Base-by-base conservation (phyloP, 345 rosid species). In the Isatis tinctoria region DNA sequence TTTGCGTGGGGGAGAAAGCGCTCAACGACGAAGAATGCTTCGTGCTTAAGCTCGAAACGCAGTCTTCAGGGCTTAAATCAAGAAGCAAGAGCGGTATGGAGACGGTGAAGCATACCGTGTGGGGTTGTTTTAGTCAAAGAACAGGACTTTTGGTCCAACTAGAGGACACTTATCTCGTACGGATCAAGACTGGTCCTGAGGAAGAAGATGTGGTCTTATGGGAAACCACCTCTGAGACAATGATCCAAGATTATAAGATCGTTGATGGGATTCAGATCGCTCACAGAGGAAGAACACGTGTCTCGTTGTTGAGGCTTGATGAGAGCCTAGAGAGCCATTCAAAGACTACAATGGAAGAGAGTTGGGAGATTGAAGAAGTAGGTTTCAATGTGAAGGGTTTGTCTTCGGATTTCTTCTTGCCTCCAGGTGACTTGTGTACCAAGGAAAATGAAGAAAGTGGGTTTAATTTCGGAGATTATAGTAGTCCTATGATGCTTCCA, bases 101-200 rank as follows among this genome's bases (percentile, higher is more conserved):
- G 65, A 90, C 91, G 17, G 81, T 89, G 17, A 79, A 86, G 65
- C 96, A 89, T 85, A 85, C 96, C 0, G 74, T 95, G 2, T 87
- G 90, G 96, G 99, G 99, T 2, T 83, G 84, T 75, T 95, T 95
- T 75, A 87, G 97, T 75, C 99, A 95, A 74, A 84, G 85, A 84
- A 90, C 93, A 32, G 99, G 99, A n/a, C 84, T 92, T 28, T 43
- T 95, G 13, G 85, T 87, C 59, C 92, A 83, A 17, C 62, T 95
- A 35, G 91, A 95, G 24, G 99, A 95, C 51, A 83, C 88, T 39
- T 89, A 88, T 58, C 81, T 90, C 8, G 82, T 95, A 8, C 69
- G 88, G 52, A 85, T 92, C 62, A 84, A 82, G 68, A 52, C 90
- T 22, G 51, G 84, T 5, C 65, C 33, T 2, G 82, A 82, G 18